Evolutionary conservation across 805 yeast species (phyloP).

Genomic region (Starmerella floricola): DNA sequence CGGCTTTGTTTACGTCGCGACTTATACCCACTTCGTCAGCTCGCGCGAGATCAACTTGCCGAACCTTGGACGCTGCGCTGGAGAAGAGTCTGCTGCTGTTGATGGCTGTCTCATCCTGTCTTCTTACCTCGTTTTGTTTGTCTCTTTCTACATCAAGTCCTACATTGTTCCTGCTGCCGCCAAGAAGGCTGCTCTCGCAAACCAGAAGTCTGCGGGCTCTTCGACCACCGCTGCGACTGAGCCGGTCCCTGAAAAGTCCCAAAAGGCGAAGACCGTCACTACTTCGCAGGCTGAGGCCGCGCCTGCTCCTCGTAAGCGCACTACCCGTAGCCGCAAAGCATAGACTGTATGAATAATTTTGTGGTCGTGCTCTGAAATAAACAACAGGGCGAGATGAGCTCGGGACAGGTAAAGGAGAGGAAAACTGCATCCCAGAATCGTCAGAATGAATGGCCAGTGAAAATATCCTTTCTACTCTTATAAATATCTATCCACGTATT

Average conservation of each 20-base stretch:
- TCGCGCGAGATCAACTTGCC: constrained; percentile 57
- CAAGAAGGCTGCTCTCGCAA: constrained; percentile 16
- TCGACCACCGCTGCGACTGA: constrained; percentile 5
- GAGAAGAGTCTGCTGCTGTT: constrained; percentile 85
- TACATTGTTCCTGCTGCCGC: constrained; percentile 40
- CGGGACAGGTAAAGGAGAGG: no score
- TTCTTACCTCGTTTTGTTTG: constrained; percentile 78
- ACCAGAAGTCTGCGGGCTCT: neutral
- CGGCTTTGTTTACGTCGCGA: constrained; percentile 83
- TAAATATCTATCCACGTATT: no score
- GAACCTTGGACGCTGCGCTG: constrained; percentile 74
- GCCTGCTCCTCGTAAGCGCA: constrained; percentile 16
- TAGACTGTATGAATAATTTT: neutral
- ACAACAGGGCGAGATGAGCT: no score
- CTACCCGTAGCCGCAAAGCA: constrained; percentile 20
- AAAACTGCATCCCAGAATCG: no score
- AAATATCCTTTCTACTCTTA: no score
- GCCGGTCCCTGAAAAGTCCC: neutral
- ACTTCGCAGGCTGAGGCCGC: constrained; percentile 3
- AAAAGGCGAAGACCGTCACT: neutral
- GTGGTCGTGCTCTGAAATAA: no score
- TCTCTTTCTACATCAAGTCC: constrained; percentile 80
- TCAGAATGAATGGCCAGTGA: no score
- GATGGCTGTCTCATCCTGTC: constrained; percentile 82
- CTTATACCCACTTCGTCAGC: constrained; percentile 77